Conservation (phyloP, 371 early-diverging fungal species). For the Entomophthora muscae region DNA sequence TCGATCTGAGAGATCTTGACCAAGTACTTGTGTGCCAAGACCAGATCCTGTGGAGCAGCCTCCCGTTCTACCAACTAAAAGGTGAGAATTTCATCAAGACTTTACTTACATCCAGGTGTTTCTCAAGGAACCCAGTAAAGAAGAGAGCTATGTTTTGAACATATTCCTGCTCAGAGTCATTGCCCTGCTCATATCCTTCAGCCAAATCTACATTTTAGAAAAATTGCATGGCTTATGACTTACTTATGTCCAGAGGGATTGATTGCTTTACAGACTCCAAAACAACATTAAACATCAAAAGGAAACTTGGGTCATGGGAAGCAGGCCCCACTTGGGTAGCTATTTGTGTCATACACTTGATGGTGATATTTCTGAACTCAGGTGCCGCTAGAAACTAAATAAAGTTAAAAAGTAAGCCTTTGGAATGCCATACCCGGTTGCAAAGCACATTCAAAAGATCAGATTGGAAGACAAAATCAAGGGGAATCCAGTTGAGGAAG, state of each 20-base stretch:
- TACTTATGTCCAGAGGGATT: constrained; percentile 48
- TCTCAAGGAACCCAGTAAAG: constrained; percentile 63
- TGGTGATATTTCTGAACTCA: constrained; percentile 77
- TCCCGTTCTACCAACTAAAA: constrained; percentile 44
- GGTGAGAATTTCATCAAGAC: too few species aligned
- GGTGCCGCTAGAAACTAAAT: constrained; percentile 57
- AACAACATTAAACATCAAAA: constrained; percentile 55
- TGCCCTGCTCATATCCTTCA: not conserved
- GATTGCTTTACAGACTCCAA: constrained; percentile 47
- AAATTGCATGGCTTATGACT: not conserved
- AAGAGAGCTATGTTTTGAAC: constrained; percentile 76
- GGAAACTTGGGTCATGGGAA: constrained; percentile 70
- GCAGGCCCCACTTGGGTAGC: constrained; percentile 53
- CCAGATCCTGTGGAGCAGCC: constrained; percentile 37
- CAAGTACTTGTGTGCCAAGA: constrained; percentile 75
- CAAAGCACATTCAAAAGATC: constrained; percentile 73
- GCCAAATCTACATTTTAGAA: constrained; percentile 9
- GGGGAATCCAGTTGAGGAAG: constrained; percentile 94
- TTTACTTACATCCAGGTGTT: constrained; percentile 59
- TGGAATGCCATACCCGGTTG: constrained; percentile 59
- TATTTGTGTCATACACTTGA: constrained; percentile 92
- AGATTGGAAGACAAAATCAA: constrained; percentile 93
- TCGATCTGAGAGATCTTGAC: constrained; percentile 77
- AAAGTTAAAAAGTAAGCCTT: too few species aligned
- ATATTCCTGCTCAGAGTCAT: constrained; percentile 72